Conservation (phyloP, 441 rosid genomes). For the Eugenia klotzschiana region DNA sequence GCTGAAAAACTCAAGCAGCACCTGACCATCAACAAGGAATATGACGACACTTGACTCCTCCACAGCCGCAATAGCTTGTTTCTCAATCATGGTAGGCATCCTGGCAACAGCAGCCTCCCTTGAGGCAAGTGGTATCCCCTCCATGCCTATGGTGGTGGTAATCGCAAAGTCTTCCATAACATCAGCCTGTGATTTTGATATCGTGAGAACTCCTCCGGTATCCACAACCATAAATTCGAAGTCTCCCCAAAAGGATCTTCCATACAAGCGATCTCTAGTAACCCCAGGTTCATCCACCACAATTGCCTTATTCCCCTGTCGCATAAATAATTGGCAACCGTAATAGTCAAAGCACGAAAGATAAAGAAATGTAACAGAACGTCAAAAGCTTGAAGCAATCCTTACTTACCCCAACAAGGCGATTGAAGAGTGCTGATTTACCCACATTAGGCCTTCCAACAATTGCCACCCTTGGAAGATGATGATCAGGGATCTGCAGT, state of each 20-base stretch:
- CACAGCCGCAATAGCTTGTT: conserved; percentile 81
- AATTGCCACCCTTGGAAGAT: conserved; percentile 70
- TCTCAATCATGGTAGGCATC: conserved; percentile 97
- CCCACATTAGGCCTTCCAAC: conserved; percentile 97
- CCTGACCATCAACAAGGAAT: conserved; percentile 94
- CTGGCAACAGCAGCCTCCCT: conserved; percentile 89
- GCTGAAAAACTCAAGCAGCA: conserved; percentile 2
- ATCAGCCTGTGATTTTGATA: conserved; percentile 57
- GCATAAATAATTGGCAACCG: not conserved
- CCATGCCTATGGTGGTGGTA: conserved; percentile 82
- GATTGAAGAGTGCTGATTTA: conserved; percentile 85
- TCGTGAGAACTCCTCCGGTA: conserved; percentile 82
- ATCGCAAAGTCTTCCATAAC: conserved; percentile 74
- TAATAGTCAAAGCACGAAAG: not conserved
- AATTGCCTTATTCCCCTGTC: conserved; percentile 70
- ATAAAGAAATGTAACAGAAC: not conserved
- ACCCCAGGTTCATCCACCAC: conserved; percentile 98
- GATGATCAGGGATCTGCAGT: conserved; percentile 70
- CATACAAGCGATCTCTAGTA: conserved; percentile 86
- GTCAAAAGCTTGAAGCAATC: not conserved
- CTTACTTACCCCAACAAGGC: conserved; percentile 70
- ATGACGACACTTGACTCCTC: conserved; percentile 67
- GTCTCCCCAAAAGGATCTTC: conserved; percentile 81
- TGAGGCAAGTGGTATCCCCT: conserved; percentile 61
- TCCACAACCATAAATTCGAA: conserved; percentile 77